These are phyloP conservation scores for Starmera amethionina DNA, from an alignment of 805 yeast species.

Conservation along the genomic window DNA sequence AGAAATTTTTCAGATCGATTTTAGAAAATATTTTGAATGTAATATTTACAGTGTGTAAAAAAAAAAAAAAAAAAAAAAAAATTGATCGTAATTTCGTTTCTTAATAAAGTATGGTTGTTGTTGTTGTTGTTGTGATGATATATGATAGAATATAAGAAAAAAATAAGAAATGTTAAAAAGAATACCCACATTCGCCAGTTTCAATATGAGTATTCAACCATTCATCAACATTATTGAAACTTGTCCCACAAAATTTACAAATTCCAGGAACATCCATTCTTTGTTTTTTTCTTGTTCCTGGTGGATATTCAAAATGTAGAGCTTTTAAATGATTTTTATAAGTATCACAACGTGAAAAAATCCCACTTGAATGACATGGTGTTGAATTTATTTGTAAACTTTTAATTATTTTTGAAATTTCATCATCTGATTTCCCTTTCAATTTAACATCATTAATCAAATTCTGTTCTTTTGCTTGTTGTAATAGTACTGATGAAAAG, in stretches of 20 bases:
- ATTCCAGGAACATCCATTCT: slow-evolving; percentile 58
- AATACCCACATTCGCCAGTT: slow-evolving; percentile 15
- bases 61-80: too few species aligned
- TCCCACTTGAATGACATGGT: slow-evolving; percentile 72
- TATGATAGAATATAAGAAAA: too few species aligned
- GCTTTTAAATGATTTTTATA: slow-evolving; percentile 87
- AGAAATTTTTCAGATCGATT: too few species aligned
- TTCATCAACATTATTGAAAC: slow-evolving; percentile 59
- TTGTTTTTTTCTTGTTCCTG: slow-evolving; percentile 74
- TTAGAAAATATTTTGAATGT: too few species aligned
- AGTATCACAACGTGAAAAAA: slow-evolving; percentile 84
- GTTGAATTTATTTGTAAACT: not conserved
- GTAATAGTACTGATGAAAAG: slow-evolving; percentile 26
- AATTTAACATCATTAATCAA: too few species aligned
- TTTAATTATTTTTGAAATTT: too few species aligned
- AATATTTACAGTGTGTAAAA: too few species aligned
- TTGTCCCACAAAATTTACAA: slow-evolving; percentile 67
- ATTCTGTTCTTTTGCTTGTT: slow-evolving; percentile 2
- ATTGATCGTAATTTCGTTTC: too few species aligned
- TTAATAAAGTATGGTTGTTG: too few species aligned
- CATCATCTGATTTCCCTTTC: too few species aligned
- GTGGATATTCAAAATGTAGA: slow-evolving; percentile 80
- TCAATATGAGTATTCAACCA: slow-evolving; percentile 78
- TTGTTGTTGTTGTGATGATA: not conserved
- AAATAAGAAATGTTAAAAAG: too few species aligned